Evolutionary conservation across 2,329 filamentous ascomycete genomes (phyloP).

Genomic region (Diplodia sapinea): DNA sequence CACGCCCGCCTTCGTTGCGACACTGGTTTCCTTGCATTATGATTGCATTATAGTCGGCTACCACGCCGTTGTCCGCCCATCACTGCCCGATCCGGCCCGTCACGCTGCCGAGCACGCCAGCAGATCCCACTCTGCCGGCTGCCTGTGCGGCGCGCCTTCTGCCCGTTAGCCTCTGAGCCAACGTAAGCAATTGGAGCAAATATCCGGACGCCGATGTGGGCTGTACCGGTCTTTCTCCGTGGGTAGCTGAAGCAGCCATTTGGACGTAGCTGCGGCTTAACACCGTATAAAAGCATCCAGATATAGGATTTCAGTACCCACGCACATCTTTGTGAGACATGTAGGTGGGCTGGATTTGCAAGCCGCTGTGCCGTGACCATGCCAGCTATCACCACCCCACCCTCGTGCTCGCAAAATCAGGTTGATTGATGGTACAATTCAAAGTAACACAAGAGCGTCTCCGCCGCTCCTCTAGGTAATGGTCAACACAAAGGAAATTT

Average conservation of each 20-base stretch:
- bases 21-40: slow-evolving; percentile 14
- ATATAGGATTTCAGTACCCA: too few relatives aligned
- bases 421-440: slow-evolving; percentile 29
- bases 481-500: slow-evolving; percentile 32
- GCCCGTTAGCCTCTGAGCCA: neutral
- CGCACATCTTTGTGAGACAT: too few relatives aligned
- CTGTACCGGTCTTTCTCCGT: too few relatives aligned
- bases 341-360: too few relatives aligned
- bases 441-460: slow-evolving; percentile 27
- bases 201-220: too few relatives aligned
- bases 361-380: neutral
- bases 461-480: slow-evolving; percentile 30
- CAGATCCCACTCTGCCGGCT: slow-evolving; percentile 28
- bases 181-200: too few relatives aligned
- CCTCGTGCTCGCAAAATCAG: slow-evolving; percentile 18
- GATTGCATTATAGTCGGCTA: slow-evolving; percentile 9
- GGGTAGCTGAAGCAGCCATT: too few relatives aligned
- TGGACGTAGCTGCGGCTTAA: too few relatives aligned
- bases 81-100: slow-evolving; percentile 13
- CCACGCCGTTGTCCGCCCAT: slow-evolving; percentile 7
- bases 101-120: slow-evolving; percentile 13
- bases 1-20: slow-evolving; percentile 14
- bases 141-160: slow-evolving; percentile 12
- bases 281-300: too few relatives aligned
- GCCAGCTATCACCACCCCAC: slow-evolving; percentile 9